Conservation (phyloP, 306 rosid species). For the barrel medic (Medicago truncatula) region DNA sequence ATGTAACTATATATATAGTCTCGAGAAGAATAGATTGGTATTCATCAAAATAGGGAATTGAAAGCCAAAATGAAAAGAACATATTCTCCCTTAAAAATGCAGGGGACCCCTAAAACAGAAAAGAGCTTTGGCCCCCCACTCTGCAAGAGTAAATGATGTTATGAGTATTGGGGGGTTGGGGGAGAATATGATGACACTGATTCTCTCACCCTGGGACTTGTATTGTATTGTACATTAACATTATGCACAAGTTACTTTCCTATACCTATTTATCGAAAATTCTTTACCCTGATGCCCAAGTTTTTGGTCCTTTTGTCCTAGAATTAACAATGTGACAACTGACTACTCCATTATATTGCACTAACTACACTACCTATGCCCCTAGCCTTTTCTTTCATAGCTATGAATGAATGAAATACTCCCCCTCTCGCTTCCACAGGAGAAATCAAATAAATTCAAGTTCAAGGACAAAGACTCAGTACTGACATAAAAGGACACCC, state of each 20-base stretch:
- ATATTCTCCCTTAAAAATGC: slow-evolving; percentile 32
- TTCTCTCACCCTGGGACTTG: slow-evolving; percentile 40
- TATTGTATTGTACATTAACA: too few relatives aligned
- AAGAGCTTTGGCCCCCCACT: slow-evolving; percentile 36
- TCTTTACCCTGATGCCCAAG: slow-evolving; percentile 35
- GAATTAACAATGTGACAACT: slow-evolving; percentile 30
- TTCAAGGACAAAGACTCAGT: background rate
- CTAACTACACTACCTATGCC: slow-evolving; percentile 28
- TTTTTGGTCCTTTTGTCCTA: slow-evolving; percentile 36
- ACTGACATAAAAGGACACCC: background rate
- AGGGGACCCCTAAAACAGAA: slow-evolving; percentile 43
- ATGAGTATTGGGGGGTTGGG: slow-evolving; percentile 27
- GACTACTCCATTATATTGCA: slow-evolving; percentile 40
- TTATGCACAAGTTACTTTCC: slow-evolving; percentile 39
- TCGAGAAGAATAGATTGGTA: slow-evolving; percentile 33
- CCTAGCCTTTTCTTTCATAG: slow-evolving; percentile 21
- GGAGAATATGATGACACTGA: slow-evolving; percentile 32
- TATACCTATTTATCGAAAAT: slow-evolving; percentile 36
- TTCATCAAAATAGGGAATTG: slow-evolving; percentile 37
- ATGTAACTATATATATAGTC: slow-evolving; percentile 7
- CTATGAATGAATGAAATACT: slow-evolving; percentile 21
- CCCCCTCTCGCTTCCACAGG: background rate
- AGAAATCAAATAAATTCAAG: slow-evolving; percentile 6
- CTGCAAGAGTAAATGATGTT: slow-evolving; percentile 23
- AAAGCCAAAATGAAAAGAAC: slow-evolving; percentile 37